These are phyloP conservation scores for Corylus americana DNA, from an alignment of 306 rosid genomes.

Conservation along the genomic window DNA sequence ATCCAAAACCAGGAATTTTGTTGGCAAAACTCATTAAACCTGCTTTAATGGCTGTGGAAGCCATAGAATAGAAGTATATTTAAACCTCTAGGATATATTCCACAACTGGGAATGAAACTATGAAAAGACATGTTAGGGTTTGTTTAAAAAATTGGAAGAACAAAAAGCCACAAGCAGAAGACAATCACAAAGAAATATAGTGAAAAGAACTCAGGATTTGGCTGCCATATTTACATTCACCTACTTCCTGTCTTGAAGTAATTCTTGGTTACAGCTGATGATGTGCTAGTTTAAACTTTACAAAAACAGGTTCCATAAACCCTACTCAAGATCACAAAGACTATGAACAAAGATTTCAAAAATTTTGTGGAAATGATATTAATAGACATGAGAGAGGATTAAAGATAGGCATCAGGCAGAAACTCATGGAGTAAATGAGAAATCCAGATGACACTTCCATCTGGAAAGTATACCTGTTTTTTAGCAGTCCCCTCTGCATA, in stretches of 20 bases:
- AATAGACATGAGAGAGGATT: conserved; percentile 33
- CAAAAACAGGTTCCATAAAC: conserved; percentile 26
- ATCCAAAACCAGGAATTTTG: too few species aligned
- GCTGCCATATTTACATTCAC: conserved; percentile 22
- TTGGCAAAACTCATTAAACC: too few species aligned
- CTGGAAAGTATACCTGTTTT: conserved; percentile 31
- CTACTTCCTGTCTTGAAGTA: conserved; percentile 7
- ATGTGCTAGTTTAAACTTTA: conserved; percentile 20
- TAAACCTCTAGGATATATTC: too few species aligned
- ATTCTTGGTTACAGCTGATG: conserved; percentile 2
- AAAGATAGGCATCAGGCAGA: conserved; percentile 40
- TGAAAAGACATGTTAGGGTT: too few species aligned
- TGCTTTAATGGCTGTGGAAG: too few species aligned
- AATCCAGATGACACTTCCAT: conserved; percentile 12
- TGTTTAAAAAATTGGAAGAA: neutral
- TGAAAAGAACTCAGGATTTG: conserved; percentile 12
- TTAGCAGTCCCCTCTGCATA: conserved; percentile 40
- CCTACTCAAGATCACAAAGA: conserved; percentile 37
- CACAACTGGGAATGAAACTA: too few species aligned
- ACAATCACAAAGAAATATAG: neutral
- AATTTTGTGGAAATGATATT: conserved; percentile 32
- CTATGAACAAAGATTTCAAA: conserved; percentile 41
- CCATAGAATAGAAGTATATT: too few species aligned
- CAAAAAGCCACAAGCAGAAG: neutral
- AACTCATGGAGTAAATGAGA: conserved; percentile 30